Base-by-base conservation (phyloP, 2,329 filamentous ascomycete species). In the Microsporum ferrugineum region DNA sequence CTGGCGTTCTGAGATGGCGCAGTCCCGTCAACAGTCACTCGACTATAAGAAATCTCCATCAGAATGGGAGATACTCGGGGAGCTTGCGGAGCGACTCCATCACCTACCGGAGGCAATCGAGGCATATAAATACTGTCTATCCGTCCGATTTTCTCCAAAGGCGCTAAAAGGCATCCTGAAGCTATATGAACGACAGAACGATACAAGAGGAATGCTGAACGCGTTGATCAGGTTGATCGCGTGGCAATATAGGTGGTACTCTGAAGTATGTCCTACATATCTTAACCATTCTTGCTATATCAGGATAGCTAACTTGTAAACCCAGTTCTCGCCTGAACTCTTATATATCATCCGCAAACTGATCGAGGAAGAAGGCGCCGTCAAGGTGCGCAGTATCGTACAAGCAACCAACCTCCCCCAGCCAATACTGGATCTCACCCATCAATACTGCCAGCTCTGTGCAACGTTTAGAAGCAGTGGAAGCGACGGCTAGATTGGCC, bases 171-270 rank as follows among this genome's bases (percentile, higher is more conserved):
- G 94, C 2, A 86, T 97, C 61, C 77, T 97, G 58, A 86, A 85
- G 60, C 81, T 89, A 56, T 90, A 91, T 67, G 88, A 95, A 75
- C 84, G 84, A 71, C 81, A 82, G 62, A 88, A 88, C 69, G 89
- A 89, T 74, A 91, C 89, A 2, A 80, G 90, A 63, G 88, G 91
- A 63, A 89, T 87, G 61, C 82, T 97, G 5, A 88, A 86, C 33
- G 86, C 89, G n/a, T 80, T 96, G 62, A 96, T 99, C 66, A 82
- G 91, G 59, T 79, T 99, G 47, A 89, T 97, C 38, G 94, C 92
- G 10, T 99, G 94, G 94, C 94, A 99, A 77, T 99, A 96, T 76
- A 83, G 94, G 67, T 99, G 94, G 94, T 99, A 99, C 78, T 96
- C 91, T 61, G 94, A 99, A 82, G 85, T 87, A 74, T 64, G 31